Evolutionary conservation across 78 protist species (phyloP).

Genomic region (Dictyostelium firmibasis): DNA sequence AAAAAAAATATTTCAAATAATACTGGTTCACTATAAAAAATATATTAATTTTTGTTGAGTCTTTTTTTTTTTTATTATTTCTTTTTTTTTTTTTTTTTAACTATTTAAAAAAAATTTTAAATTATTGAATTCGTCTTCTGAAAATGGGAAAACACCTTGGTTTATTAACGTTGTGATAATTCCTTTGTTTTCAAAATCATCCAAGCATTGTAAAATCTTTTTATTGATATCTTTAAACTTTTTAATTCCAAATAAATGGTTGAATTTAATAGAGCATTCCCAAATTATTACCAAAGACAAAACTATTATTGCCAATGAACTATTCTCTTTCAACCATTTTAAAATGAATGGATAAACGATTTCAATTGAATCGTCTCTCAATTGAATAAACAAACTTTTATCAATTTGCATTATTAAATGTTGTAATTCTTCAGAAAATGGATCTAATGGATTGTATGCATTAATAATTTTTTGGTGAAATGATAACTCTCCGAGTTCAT

Average conservation of each 20-base stretch:
- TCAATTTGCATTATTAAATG: constrained; percentile 30
- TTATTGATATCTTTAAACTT: constrained; percentile 5
- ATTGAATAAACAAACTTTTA: neutral
- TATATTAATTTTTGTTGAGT: too few relatives aligned
- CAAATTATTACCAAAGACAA: constrained; percentile 18
- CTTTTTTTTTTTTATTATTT: neutral
- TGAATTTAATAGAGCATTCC: constrained; percentile 10
- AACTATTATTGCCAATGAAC: neutral
- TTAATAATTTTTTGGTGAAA: constrained; percentile 19
- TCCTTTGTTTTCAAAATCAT: neutral
- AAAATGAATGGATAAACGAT: constrained; percentile 41
- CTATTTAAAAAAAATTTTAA: neutral
- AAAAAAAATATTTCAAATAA: too few relatives aligned
- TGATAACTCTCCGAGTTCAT: neutral
- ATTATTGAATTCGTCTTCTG: constrained; percentile 4
- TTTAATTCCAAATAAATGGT: neutral
- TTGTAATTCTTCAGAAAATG: neutral
- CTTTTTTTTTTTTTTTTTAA: neutral
- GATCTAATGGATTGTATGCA: neutral
- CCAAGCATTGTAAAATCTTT: neutral
- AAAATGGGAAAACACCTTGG: constrained; percentile 24
- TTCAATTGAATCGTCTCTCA: constrained; percentile 38
- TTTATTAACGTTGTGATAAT: neutral
- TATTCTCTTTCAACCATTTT: constrained; percentile 25
- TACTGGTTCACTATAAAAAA: too few relatives aligned